Conservation (phyloP, 2,329 filamentous ascomycete genomes). For the Tolypocladium capitatum region DNA sequence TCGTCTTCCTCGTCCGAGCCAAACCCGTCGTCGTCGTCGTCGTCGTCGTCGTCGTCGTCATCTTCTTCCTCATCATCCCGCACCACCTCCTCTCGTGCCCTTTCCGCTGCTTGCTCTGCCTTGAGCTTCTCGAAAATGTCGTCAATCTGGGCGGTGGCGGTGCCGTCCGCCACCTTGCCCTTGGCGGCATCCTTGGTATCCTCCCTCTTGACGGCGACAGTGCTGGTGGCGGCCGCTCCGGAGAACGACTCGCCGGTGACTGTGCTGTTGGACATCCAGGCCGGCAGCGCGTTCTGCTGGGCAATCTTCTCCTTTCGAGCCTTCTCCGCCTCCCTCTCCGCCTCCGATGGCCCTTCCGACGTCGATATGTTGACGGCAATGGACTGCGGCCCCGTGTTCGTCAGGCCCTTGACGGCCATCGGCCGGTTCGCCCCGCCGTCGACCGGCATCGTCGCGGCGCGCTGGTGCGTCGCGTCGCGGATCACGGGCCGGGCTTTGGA, state of each 20-base stretch:
- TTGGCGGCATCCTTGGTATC: slow-evolving; percentile 33
- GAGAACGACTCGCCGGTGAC: slow-evolving; percentile 50
- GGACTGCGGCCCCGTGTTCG: slow-evolving; percentile 52
- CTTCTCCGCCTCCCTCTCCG: slow-evolving; percentile 51
- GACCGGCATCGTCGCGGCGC: slow-evolving; percentile 44
- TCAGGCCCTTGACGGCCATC: slow-evolving; percentile 56
- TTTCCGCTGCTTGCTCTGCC: slow-evolving; percentile 40
- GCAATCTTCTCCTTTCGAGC: slow-evolving; percentile 53
- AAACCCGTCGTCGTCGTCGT: slow-evolving; percentile 20
- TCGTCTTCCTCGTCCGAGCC: slow-evolving; percentile 26
- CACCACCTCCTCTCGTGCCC: slow-evolving; percentile 16
- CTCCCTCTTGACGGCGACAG: slow-evolving; percentile 21
- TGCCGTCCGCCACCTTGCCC: slow-evolving; percentile 28
- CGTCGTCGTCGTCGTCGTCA: slow-evolving; percentile 9
- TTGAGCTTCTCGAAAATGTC: slow-evolving; percentile 56
- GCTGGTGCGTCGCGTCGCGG: slow-evolving; percentile 55
- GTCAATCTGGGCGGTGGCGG: slow-evolving; percentile 45
- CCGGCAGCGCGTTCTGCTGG: slow-evolving; percentile 54
- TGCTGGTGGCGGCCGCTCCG: slow-evolving; percentile 10
- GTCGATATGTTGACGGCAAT: slow-evolving; percentile 59
- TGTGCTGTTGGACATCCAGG: slow-evolving; percentile 60
- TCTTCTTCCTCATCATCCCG: slow-evolving; percentile 19
- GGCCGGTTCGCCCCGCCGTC: slow-evolving; percentile 41
- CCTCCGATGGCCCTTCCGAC: slow-evolving; percentile 50
- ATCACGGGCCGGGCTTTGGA: slow-evolving; percentile 49